These are phyloP conservation scores for Populus ilicifolia DNA, from an alignment of 345 rosid species.

Conservation along the genomic window DNA sequence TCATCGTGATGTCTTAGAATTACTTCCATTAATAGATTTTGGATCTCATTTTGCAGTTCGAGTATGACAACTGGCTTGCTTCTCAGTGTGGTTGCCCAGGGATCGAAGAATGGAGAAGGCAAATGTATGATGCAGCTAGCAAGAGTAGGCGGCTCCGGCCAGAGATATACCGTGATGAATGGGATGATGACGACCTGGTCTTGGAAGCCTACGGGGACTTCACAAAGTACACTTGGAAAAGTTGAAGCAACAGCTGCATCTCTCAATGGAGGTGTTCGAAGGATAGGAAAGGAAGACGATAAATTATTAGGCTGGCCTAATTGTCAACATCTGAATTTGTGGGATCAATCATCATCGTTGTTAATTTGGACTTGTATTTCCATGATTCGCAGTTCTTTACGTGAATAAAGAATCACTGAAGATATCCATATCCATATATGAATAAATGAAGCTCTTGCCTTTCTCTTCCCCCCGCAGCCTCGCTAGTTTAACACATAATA, in stretches of 20 bases:
- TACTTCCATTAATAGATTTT: neutral
- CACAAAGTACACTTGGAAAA: neutral
- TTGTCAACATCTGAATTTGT: neutral
- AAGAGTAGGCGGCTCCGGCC: neutral
- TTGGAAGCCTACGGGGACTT: constrained; percentile 17
- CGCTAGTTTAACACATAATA: neutral
- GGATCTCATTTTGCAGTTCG: constrained; percentile 17
- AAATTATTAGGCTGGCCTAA: neutral
- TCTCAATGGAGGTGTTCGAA: neutral
- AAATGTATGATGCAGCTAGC: neutral
- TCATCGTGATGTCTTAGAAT: neutral
- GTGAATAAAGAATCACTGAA: neutral
- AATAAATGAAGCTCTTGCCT: neutral
- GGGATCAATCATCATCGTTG: no score
- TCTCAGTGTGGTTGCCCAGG: constrained; percentile 10
- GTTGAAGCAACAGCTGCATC: neutral
- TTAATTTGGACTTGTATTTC: neutral
- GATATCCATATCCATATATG: no score
- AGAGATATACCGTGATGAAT: constrained; percentile 16
- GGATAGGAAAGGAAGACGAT: neutral
- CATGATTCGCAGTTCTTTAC: neutral
- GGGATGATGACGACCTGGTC: constrained; percentile 9
- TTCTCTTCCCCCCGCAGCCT: neutral
- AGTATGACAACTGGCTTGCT: constrained; percentile 25
- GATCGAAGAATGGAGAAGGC: constrained; percentile 16